A percentile compares a stretch with the other conserved stretches of the same genome.
These are phyloP conservation scores for Ophidiomyces ophidiicola DNA, from an alignment of 2,329 filamentous ascomycete species.

Conservation along the genomic window DNA sequence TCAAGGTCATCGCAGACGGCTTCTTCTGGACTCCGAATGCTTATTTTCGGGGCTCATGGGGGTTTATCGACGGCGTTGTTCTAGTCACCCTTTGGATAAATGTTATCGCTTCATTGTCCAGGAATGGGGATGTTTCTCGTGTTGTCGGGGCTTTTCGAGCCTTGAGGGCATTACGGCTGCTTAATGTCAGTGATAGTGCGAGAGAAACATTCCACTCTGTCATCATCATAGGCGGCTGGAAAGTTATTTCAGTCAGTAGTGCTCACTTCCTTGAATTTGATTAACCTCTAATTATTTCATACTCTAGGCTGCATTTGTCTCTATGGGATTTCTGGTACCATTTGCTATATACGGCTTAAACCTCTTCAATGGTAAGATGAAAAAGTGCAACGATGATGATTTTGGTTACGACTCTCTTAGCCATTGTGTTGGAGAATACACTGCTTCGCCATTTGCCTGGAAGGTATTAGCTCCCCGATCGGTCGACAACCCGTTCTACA, in stretches of 20 bases:
- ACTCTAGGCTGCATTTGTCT: conserved; percentile 67
- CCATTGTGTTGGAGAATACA: conserved; percentile 76
- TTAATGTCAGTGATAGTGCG: conserved; percentile 93
- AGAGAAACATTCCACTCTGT: conserved; percentile 94
- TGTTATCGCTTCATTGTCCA: conserved; percentile 66
- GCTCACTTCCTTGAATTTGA: neutral
- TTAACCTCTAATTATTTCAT: conserved; percentile 1
- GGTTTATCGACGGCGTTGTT: conserved; percentile 85
- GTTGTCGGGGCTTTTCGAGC: conserved; percentile 96
- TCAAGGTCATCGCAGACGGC: conserved; percentile 91
- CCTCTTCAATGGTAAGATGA: conserved; percentile 73
- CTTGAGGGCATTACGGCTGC: conserved; percentile 71
- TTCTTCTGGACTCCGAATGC: conserved; percentile 96
- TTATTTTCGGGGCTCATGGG: conserved; percentile 93
- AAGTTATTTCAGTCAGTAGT: conserved; percentile 63
- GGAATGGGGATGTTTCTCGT: conserved; percentile 73
- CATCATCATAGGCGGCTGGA: conserved; percentile 87
- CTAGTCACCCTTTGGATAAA: conserved; percentile 92
- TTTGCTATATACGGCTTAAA: conserved; percentile 95
- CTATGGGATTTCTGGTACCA: conserved; percentile 81
- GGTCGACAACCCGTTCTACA: conserved; percentile 70
- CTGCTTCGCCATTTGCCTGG: conserved; percentile 70
- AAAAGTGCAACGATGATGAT: conserved; percentile 62
- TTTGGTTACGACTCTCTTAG: conserved; percentile 47
- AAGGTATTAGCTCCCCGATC: conserved; percentile 69